Evolutionary conservation across 176 grass and related monocot species (phyloP).

Genomic region (Aegilops umbellulata): DNA sequence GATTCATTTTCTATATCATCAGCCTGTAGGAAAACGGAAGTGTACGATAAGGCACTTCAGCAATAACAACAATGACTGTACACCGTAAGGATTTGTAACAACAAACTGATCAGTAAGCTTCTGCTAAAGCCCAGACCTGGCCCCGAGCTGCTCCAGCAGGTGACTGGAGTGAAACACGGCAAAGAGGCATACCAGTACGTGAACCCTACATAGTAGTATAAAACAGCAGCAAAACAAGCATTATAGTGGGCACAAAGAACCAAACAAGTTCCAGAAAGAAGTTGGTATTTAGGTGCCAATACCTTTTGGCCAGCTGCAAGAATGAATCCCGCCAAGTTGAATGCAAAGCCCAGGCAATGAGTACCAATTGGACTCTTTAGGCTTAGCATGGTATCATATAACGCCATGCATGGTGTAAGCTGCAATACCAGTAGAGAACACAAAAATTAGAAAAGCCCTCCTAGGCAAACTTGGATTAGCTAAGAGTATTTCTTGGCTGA

Average conservation of each 20-base stretch:
- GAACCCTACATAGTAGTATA: constrained; percentile 50
- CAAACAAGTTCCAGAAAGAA: constrained; percentile 1
- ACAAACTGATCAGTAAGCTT: not conserved
- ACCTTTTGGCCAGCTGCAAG: constrained; percentile 97
- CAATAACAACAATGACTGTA: not conserved
- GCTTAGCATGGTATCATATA: constrained; percentile 95
- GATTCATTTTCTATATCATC: constrained; percentile 89
- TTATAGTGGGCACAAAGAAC: not conserved
- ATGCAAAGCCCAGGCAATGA: constrained; percentile 88
- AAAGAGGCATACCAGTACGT: constrained; percentile 75
- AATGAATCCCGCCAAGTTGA: constrained; percentile 86
- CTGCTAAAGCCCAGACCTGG: constrained; percentile 49
- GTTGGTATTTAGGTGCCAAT: not conserved
- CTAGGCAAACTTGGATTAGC: not conserved
- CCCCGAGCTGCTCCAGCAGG: constrained; percentile 92
- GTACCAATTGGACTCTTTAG: constrained; percentile 73
- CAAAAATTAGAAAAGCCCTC: not conserved
- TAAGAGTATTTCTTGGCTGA: not conserved
- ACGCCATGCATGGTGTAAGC: constrained; percentile 85
- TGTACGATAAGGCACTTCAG: constrained; percentile 1
- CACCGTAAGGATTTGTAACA: not conserved
- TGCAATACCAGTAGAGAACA: constrained; percentile 35
- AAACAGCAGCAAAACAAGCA: constrained; percentile 9
- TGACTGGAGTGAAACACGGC: constrained; percentile 72
- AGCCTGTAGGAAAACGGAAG: constrained; percentile 30